Conservation (phyloP, 352 stramenopile species). For the Thalassiosira hispida region DNA sequence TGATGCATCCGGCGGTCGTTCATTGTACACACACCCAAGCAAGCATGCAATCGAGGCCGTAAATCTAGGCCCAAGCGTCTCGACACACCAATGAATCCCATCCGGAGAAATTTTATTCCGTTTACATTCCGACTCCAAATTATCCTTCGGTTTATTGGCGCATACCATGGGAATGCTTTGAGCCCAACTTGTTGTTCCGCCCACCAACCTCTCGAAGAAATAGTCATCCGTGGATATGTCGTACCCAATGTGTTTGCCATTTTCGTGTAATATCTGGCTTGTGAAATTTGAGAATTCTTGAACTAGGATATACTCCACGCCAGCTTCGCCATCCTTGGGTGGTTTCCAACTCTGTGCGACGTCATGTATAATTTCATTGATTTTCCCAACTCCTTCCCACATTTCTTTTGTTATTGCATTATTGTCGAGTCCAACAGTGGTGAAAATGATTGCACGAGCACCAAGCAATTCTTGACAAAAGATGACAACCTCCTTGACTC, state of each 20-base stretch:
- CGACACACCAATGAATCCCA: conserved; percentile 63
- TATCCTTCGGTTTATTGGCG: neutral
- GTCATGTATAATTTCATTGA: neutral
- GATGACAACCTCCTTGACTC: conserved; percentile 13
- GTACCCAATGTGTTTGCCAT: neutral
- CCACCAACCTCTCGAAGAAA: neutral
- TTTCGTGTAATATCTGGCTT: neutral
- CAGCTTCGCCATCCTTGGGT: neutral
- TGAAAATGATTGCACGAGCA: neutral
- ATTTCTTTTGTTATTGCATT: neutral
- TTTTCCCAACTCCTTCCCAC: neutral
- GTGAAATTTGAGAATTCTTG: neutral
- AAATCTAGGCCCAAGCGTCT: conserved; percentile 48
- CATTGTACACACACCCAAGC: conserved; percentile 54
- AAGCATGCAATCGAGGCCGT: conserved; percentile 47
- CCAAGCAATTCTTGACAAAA: conserved; percentile 1
- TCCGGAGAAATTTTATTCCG: conserved; percentile 47
- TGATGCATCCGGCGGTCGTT: neutral
- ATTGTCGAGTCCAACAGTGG: neutral
- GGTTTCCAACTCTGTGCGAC: neutral
- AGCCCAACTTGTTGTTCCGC: neutral
- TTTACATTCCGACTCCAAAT: conserved; percentile 13
- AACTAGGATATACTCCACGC: neutral
- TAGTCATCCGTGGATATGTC: neutral
- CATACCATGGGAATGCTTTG: conserved; percentile 1